These are phyloP conservation scores for Calocybe indica DNA, from an alignment of 768 basidiomycete species.

Conservation along the genomic window DNA sequence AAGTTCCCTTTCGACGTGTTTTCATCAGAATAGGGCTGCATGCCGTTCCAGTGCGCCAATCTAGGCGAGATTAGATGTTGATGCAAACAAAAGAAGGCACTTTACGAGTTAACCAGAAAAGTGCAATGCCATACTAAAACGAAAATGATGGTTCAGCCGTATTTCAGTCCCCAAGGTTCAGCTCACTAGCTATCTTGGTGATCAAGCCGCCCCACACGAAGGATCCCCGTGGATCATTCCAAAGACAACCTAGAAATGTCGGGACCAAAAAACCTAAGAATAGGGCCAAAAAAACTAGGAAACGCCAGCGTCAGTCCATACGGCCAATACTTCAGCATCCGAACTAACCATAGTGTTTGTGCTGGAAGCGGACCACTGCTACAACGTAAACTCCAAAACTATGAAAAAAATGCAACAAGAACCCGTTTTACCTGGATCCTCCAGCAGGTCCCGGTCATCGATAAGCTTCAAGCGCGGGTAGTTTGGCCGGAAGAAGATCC, in stretches of 20 bases:
- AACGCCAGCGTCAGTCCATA: background rate
- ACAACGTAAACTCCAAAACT: constrained; percentile 35
- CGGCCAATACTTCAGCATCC: background rate
- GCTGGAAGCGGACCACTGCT: constrained; percentile 45
- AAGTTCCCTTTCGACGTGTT: constrained; percentile 72
- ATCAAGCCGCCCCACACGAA: constrained; percentile 72
- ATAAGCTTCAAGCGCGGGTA: constrained; percentile 59
- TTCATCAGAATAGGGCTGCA: constrained; percentile 78
- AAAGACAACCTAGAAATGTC: constrained; percentile 43
- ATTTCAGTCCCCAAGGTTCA: background rate
- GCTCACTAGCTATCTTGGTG: constrained; percentile 52
- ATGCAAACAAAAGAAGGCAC: background rate
- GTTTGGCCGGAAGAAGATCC: constrained; percentile 76
- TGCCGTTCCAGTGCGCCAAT: constrained; percentile 75
- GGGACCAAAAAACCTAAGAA: constrained; percentile 57
- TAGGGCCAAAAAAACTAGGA: constrained; percentile 52
- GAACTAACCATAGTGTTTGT: constrained; percentile 52
- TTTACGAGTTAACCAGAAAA: constrained; percentile 63
- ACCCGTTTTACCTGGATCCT: constrained; percentile 53
- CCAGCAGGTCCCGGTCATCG: constrained; percentile 62
- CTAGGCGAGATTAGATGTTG: constrained; percentile 20
- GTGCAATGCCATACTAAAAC: constrained; percentile 64
- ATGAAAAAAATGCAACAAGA: background rate
- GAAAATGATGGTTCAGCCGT: background rate
- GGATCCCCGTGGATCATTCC: constrained; percentile 61